These are phyloP conservation scores for Torulaspora quercuum DNA, from an alignment of 805 yeast species.

Conservation along the genomic window DNA sequence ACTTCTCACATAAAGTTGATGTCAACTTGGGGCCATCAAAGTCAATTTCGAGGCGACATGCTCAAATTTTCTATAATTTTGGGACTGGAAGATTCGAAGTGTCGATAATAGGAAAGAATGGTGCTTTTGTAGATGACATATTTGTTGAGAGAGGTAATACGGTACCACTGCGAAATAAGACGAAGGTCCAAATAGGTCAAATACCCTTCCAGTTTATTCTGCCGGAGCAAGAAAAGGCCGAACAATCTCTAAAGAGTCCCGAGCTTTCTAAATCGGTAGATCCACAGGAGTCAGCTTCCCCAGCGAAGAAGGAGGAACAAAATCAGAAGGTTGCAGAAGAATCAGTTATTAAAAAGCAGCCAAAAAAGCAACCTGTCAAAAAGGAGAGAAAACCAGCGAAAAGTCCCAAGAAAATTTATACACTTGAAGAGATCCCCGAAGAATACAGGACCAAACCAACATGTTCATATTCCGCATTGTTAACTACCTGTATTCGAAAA, in stretches of 20 bases:
- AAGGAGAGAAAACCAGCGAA: constrained; percentile 51
- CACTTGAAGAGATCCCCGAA: constrained; percentile 82
- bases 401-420: constrained; percentile 59
- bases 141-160: constrained; percentile 91
- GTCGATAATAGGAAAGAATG: constrained; percentile 89
- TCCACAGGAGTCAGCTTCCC: constrained; percentile 15
- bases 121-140: constrained; percentile 90
- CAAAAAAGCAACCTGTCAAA: constrained; percentile 43
- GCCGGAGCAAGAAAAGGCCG: constrained; percentile 59
- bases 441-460: constrained; percentile 83
- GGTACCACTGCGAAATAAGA: constrained; percentile 76
- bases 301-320: constrained; percentile 16
- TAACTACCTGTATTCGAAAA: constrained; percentile 72
- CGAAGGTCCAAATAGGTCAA: constrained; percentile 89
- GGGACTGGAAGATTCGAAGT: constrained; percentile 94
- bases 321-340: constrained; percentile 11
- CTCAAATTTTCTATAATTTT: constrained; percentile 92
- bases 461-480: constrained; percentile 73
- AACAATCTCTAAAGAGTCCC: constrained; percentile 43
- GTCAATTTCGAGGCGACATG: constrained; percentile 91
- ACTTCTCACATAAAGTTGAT: constrained; percentile 70
- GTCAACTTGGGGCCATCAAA: constrained; percentile 90
- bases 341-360: constrained; percentile 16
- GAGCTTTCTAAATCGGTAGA: constrained; percentile 15
- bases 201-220: constrained; percentile 83